Evolutionary conservation across 495 filamentous ascomycete genomes (phyloP).

Genomic region (Trichoderma erinaceum): DNA sequence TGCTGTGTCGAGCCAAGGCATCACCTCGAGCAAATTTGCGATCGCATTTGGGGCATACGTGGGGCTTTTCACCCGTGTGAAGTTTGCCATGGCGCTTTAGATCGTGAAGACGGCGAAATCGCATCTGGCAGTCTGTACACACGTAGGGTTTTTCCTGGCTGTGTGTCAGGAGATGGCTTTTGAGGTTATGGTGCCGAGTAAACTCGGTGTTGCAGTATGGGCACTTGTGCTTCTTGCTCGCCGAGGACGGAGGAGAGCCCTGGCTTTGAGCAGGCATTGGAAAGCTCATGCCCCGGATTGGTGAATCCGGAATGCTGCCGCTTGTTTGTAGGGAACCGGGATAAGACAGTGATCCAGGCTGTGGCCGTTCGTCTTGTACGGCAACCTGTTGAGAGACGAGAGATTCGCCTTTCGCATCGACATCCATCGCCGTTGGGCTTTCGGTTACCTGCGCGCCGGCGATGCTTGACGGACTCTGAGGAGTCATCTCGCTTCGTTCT

Average conservation of each 20-base stretch:
- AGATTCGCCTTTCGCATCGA: conserved; percentile 32
- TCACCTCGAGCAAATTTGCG: conserved; percentile 93
- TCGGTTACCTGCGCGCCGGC: conserved; percentile 32
- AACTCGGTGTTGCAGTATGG: conserved; percentile 95
- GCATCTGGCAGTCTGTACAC: conserved; percentile 79
- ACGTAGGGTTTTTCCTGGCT: conserved; percentile 97
- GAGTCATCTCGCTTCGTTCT: conserved; percentile 32
- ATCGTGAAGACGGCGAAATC: conserved; percentile 90
- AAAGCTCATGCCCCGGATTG: conserved; percentile 65
- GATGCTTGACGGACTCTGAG: conserved; percentile 36
- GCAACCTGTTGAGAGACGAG: conserved; percentile 36
- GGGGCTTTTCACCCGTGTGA: conserved; percentile 92
- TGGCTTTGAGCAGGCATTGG: conserved; percentile 59
- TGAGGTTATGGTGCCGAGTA: conserved; percentile 97
- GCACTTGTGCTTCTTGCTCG: conserved; percentile 86
- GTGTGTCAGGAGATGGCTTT: conserved; percentile 94
- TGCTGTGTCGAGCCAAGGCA: conserved; percentile 88
- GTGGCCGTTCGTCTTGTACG: conserved; percentile 44
- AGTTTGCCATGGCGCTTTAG: conserved; percentile 94
- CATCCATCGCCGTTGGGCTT: conserved; percentile 39
- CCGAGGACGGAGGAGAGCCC: conserved; percentile 49
- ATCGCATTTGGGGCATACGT: conserved; percentile 89
- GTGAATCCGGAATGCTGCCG: conserved; percentile 34
- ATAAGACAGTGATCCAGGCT: conserved; percentile 38
- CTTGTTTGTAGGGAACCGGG: conserved; percentile 34